Evolutionary conservation across 176 grass and related monocot species (phyloP), one percentile per base, ranked within the genome.

Genomic region (Zoysia pacifica): DNA sequence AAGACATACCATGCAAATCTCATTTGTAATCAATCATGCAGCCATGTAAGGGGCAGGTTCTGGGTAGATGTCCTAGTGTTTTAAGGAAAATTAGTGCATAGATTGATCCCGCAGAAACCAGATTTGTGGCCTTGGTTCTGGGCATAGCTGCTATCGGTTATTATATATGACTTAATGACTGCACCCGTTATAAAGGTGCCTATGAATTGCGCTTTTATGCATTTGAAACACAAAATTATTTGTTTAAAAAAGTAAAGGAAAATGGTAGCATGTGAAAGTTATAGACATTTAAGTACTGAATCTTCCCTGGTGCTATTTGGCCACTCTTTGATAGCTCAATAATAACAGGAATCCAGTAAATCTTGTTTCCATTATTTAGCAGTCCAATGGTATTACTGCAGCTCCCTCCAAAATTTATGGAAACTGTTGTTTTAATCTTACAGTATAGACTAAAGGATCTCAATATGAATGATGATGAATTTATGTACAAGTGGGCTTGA

Each of bases 261-360:
- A 15, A 53, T 20, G 18, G 43, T 42, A 38, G 52, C 72, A 76
- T 70, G 6, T 39, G 53, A 39, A 52, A 37, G 14, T 73, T 36
- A 76, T 18, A 86, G 75, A 75, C 62, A 55, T 38, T 62, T 14
- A 69, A 71, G 39, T 39, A 47, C 68, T 51, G 61, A 65, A 65
- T 67, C 37, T 53, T 46, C 20, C 19, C 43, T 70, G 40, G 70
- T 76, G 47, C 14, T 60, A 9, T 48, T 67, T 81, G 52, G 9
- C 4, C 11, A 74, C 67, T 2, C 52, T n/a, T 48, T 48, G 20
- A 7, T 69, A 13, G 35, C 13, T 42, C 62, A 62, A 4, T 36
- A 84, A 2, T 18, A 74, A 51, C 0, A 48, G 4, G 61, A 73
- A 11, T 48, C 14, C 42, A 67, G 62, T 50, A 36, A 81, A 63